A percentile compares a stretch with the other conserved stretches of the same genome.
phyloP scores from a whole-genome alignment of 768 basidiomycete genomes.

The Boletus rex-veris region DNA sequence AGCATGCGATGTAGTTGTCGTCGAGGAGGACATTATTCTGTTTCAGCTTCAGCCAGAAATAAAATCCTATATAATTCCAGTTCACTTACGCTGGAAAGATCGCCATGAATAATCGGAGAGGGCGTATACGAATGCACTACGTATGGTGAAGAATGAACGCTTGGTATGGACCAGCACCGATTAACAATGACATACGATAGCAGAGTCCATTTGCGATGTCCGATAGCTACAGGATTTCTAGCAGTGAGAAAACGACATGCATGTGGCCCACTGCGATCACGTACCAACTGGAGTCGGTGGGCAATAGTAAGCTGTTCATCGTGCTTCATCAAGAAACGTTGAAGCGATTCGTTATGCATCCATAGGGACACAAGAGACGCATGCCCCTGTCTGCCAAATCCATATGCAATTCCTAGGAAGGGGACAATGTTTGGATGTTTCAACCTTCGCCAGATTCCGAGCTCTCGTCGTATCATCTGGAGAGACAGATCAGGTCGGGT shows the following conservation, averaged over 20 bases:
- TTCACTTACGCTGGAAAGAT: conserved; percentile 6
- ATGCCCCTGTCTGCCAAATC: conserved; percentile 20
- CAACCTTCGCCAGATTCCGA: not conserved
- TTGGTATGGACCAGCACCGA: not conserved
- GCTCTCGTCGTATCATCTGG: conserved; percentile 2
- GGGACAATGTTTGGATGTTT: not conserved
- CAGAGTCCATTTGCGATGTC: conserved; percentile 8
- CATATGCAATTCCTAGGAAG: conserved; percentile 12
- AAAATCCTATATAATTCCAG: not conserved
- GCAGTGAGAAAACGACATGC: too few species aligned
- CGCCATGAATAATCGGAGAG: conserved; percentile 11
- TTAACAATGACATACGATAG: not conserved
- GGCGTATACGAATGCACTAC: conserved; percentile 10
- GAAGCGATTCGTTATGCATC: conserved; percentile 2
- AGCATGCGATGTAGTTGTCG: not conserved
- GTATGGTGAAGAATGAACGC: not conserved
- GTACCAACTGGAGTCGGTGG: conserved; percentile 6
- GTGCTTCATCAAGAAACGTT: not conserved
- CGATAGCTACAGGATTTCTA: conserved; percentile 2
- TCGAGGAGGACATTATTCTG: conserved; percentile 8
- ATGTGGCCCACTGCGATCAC: not conserved
- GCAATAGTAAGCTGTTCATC: not conserved
- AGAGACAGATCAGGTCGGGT: not conserved
- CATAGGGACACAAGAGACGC: conserved; percentile 1
- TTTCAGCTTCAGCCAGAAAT: not conserved